A percentile compares a stretch with the other conserved stretches of the same genome.
Evolutionary conservation across 352 stramenopile genomes (phyloP).

Genomic region (Globisporangium carolinianum): DNA sequence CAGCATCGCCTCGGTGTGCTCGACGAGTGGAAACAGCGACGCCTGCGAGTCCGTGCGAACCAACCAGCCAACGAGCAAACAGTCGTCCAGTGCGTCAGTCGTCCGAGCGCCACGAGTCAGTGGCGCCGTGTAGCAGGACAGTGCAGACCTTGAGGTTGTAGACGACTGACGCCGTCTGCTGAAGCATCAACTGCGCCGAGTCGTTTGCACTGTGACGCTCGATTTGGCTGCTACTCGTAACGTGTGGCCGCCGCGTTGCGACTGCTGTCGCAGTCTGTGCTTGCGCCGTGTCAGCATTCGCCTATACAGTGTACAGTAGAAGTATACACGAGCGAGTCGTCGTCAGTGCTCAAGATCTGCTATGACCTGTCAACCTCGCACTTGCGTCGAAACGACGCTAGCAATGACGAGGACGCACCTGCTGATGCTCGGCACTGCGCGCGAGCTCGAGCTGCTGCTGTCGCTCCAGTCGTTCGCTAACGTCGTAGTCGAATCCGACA

Average conservation of each 20-base stretch:
- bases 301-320: too few relatives aligned
- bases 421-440: not conserved
- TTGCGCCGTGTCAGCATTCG: constrained; percentile 7
- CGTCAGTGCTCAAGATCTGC: too few relatives aligned
- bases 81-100: not conserved
- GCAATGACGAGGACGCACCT: not conserved
- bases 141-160: constrained; percentile 38
- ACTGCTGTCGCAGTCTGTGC: constrained; percentile 15
- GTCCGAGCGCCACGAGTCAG: not conserved
- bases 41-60: constrained; percentile 11
- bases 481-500: not conserved
- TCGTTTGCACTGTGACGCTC: constrained; percentile 3
- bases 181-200: constrained; percentile 16
- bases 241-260: constrained; percentile 13
- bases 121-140: not conserved
- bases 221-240: constrained; percentile 19
- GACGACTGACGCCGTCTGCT: constrained; percentile 33
- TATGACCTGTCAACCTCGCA: too few relatives aligned
- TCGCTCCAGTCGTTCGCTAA: not conserved
- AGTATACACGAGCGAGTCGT: too few relatives aligned
- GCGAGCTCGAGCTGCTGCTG: too few relatives aligned
- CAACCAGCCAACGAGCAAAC: not conserved
- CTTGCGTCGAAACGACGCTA: too few relatives aligned
- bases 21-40: constrained; percentile 41
- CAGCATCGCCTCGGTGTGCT: constrained; percentile 43